These are phyloP conservation scores for Mycotypha africana DNA, from an alignment of 371 early-diverging fungal genomes.

Conservation along the genomic window DNA sequence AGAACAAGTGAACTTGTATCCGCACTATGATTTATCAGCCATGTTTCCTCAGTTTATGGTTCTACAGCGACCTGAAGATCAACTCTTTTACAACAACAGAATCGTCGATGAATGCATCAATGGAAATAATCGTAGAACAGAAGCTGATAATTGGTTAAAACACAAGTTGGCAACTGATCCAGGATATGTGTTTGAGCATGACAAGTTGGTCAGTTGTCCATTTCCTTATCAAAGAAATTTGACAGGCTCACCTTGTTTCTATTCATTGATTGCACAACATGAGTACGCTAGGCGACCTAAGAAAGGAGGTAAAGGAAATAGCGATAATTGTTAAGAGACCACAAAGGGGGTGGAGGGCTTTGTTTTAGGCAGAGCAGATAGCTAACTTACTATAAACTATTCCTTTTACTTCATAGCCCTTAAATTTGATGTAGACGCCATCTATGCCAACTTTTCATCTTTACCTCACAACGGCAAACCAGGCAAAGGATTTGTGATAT, in stretches of 20 bases:
- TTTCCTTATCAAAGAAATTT: constrained; percentile 23
- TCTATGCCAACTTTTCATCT: constrained; percentile 7
- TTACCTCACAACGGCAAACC: constrained; percentile 1
- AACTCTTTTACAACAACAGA: constrained; percentile 14
- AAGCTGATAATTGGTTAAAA: constrained; percentile 40
- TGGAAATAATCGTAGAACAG: constrained; percentile 14
- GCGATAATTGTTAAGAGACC: no score
- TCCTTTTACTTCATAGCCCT: constrained; percentile 6
- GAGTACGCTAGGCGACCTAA: constrained; percentile 10
- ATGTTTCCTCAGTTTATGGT: constrained; percentile 39
- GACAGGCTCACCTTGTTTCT: constrained; percentile 39
- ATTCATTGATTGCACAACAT: constrained; percentile 4
- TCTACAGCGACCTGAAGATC: constrained; percentile 13
- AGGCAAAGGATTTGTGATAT: constrained; percentile 24
- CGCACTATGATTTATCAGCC: constrained; percentile 36
- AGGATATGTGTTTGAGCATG: constrained; percentile 22
- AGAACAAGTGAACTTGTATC: constrained; percentile 20
- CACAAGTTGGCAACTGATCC: constrained; percentile 28
- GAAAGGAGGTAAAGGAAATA: constrained; percentile 21
- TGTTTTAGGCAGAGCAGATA: no score
- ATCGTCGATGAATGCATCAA: constrained; percentile 30
- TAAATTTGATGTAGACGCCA: background rate
- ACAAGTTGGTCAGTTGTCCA: constrained; percentile 29
- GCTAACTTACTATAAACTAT: background rate
- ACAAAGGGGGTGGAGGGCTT: background rate